Percentiles rank a stretch among this genome's conserved stretches.
Conservation (phyloP, 495 filamentous ascomycete species). For the Annulohypoxylon maeteangense region DNA sequence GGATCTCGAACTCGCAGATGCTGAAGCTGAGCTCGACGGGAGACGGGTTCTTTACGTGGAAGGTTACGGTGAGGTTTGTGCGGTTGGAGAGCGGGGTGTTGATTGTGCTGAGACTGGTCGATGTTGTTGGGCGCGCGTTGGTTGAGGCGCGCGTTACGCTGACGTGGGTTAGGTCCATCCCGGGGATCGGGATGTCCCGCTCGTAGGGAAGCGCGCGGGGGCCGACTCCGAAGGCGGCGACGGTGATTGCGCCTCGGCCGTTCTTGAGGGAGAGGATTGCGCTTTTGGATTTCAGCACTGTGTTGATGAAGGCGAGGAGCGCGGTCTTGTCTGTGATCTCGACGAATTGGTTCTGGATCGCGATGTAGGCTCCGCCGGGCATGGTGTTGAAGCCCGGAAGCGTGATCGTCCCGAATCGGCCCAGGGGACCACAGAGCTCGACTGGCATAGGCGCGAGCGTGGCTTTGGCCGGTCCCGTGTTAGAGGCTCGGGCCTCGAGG, state of each 20-base stretch:
- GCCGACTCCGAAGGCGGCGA: conserved; percentile 25
- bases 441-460: conserved; percentile 45
- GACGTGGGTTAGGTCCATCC: conserved; percentile 43
- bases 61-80: conserved; percentile 7
- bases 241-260: conserved; percentile 34
- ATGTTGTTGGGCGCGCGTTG: neutral
- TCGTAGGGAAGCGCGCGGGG: conserved; percentile 38
- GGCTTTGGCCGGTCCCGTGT: conserved; percentile 43
- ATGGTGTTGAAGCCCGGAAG: conserved; percentile 44
- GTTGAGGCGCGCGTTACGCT: conserved; percentile 9
- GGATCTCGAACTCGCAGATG: conserved; percentile 45
- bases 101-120: neutral
- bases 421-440: conserved; percentile 44
- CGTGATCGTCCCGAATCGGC: conserved; percentile 43
- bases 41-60: conserved; percentile 44
- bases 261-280: conserved; percentile 26
- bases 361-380: conserved; percentile 35
- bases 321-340: conserved; percentile 39
- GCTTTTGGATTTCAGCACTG: neutral
- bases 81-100: neutral
- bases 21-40: conserved; percentile 49
- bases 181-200: conserved; percentile 39
- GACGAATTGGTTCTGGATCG: conserved; percentile 44
- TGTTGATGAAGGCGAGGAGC: conserved; percentile 40
- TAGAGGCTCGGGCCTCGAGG: conserved; percentile 40